These are phyloP conservation scores for Crucibulum laeve DNA, from an alignment of 768 basidiomycete genomes.

Conservation along the genomic window DNA sequence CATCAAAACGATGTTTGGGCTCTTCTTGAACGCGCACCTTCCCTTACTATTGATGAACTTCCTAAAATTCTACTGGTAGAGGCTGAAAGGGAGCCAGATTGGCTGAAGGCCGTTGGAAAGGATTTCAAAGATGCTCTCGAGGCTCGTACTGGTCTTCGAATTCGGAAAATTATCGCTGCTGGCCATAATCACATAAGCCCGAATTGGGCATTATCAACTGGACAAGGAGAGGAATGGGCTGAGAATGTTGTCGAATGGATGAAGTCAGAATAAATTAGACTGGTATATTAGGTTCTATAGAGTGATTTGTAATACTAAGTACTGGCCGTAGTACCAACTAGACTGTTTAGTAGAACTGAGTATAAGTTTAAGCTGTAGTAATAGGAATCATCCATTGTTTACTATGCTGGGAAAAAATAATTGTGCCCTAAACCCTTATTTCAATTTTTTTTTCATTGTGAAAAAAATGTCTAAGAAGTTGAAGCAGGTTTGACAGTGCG, in stretches of 20 bases:
- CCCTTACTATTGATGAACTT: conserved; percentile 28
- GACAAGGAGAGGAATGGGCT: conserved; percentile 62
- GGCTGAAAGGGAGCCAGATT: conserved; percentile 50
- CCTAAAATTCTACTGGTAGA: conserved; percentile 46
- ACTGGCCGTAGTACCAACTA: too few relatives aligned
- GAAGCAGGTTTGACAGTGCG: too few relatives aligned
- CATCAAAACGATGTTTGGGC: conserved; percentile 34
- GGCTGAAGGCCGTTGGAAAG: conserved; percentile 28
- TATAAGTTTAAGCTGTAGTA: too few relatives aligned
- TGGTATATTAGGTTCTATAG: too few relatives aligned
- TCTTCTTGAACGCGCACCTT: conserved; percentile 32
- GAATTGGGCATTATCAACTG: conserved; percentile 43
- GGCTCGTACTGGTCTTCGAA: conserved; percentile 24
- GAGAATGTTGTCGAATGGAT: conserved; percentile 41
- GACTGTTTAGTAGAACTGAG: too few relatives aligned
- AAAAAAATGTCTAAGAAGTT: too few relatives aligned
- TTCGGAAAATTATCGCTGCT: conserved; percentile 31
- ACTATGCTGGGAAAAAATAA: too few relatives aligned
- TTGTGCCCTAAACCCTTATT: too few relatives aligned
- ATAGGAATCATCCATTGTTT: too few relatives aligned
- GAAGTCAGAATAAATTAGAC: too few relatives aligned
- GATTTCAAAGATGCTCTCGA: conserved; percentile 35
- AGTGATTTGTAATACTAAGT: too few relatives aligned
- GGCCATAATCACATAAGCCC: conserved; percentile 66
- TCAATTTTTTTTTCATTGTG: too few relatives aligned